These are phyloP conservation scores for Cymbidium sinense DNA, from an alignment of 106 monocot genomes.

Conservation along the genomic window DNA sequence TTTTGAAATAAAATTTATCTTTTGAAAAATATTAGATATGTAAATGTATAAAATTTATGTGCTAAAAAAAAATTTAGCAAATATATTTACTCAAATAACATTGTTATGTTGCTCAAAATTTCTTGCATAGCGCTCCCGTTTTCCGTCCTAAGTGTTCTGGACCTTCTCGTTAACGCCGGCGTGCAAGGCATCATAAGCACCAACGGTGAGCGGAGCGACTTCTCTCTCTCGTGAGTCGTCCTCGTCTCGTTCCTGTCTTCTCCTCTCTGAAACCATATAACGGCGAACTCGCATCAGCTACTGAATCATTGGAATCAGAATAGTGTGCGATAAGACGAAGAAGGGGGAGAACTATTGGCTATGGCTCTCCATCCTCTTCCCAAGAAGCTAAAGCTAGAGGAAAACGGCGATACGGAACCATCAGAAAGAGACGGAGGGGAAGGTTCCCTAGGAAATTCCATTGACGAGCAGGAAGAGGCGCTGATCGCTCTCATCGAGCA, in stretches of 20 bases:
- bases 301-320: neutral
- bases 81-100: too few species aligned
- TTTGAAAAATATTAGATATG: too few species aligned
- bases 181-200: neutral
- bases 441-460: neutral
- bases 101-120: too few species aligned
- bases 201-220: neutral
- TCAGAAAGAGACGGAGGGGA: neutral
- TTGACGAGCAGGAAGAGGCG: constrained; percentile 45
- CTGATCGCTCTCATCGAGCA: constrained; percentile 54
- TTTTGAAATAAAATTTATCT: too few species aligned
- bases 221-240: neutral
- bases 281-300: neutral
- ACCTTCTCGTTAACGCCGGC: too few species aligned
- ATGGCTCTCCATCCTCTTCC: constrained; percentile 19
- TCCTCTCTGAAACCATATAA: neutral
- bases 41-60: too few species aligned
- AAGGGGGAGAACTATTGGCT: neutral
- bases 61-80: too few species aligned
- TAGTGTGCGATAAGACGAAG: neutral
- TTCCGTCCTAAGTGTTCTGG: too few species aligned
- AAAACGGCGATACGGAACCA: neutral
- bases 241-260: neutral
- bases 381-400: constrained; percentile 31
- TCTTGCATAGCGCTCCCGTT: too few species aligned